Percentiles rank a stretch among this genome's conserved stretches.
Conservation (phyloP, 1,284 basidiomycete genomes). For the Sanghuangporus sanghuang region DNA sequence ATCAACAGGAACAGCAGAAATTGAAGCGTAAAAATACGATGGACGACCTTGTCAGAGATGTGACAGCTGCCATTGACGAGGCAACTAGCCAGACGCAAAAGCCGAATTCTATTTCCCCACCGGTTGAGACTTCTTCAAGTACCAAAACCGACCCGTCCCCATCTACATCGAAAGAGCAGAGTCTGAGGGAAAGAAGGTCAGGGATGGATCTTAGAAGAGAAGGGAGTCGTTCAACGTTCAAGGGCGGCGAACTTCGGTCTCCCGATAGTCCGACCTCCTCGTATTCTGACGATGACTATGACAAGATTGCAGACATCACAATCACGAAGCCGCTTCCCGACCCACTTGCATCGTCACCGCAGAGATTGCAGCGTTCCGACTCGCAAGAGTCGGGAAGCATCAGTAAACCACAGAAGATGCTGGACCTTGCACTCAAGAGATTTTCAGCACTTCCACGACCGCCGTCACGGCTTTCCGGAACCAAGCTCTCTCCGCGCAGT, state of each 20-base stretch:
- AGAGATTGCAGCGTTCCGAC: neutral
- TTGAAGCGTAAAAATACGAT: conserved; percentile 22
- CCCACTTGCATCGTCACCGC: neutral
- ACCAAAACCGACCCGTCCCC: neutral
- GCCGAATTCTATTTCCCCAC: conserved; percentile 27
- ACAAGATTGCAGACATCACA: neutral
- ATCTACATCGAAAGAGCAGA: conserved; percentile 9
- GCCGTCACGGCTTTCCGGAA: conserved; percentile 27
- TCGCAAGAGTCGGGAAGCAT: conserved; percentile 23
- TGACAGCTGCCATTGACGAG: conserved; percentile 29
- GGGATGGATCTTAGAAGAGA: conserved; percentile 12
- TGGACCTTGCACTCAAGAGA: conserved; percentile 42
- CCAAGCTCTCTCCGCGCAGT: conserved; percentile 26
- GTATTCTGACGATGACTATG: conserved; percentile 8
- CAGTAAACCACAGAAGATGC: conserved; percentile 21
- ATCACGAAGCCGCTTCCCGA: conserved; percentile 6
- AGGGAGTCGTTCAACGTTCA: conserved; percentile 14
- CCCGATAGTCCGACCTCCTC: conserved; percentile 5
- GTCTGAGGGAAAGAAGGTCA: conserved; percentile 10
- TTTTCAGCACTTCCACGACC: conserved; percentile 54
- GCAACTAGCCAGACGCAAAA: conserved; percentile 25
- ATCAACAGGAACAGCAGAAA: conserved; percentile 2
- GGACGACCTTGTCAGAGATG: conserved; percentile 30
- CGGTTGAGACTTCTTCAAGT: conserved; percentile 20
- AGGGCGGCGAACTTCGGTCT: neutral